phyloP scores from a whole-genome alignment of 345 rosid species.

The Streptanthus diversifolius region DNA sequence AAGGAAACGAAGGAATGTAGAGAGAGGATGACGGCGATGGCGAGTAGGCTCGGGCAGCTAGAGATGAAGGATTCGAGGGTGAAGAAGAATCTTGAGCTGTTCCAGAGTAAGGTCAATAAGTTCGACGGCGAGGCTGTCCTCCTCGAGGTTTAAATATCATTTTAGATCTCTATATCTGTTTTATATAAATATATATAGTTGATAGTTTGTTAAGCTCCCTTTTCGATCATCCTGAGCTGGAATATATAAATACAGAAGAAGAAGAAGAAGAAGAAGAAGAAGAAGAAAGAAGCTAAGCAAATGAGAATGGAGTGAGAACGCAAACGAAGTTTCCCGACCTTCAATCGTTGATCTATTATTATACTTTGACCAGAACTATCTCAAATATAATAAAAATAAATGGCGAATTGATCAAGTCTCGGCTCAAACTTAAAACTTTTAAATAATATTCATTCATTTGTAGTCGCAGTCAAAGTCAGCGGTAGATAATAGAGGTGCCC shows the following conservation, averaged over 20 bases:
- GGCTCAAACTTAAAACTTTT: neutral
- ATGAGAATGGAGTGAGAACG: neutral
- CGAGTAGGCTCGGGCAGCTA: slow-evolving; percentile 23
- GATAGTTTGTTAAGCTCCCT: no score
- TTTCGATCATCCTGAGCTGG: no score
- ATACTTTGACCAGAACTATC: slow-evolving; percentile 7
- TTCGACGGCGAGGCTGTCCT: slow-evolving; percentile 26
- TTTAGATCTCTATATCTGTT: no score
- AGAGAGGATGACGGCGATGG: slow-evolving; percentile 32
- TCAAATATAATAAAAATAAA: neutral
- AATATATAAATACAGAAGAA: neutral
- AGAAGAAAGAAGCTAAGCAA: neutral
- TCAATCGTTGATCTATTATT: neutral
- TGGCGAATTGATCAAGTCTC: slow-evolving; percentile 22
- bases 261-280: no score
- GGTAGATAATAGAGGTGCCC: neutral
- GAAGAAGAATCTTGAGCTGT: slow-evolving; percentile 18
- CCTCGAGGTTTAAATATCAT: neutral
- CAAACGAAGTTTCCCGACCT: neutral
- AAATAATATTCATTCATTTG: neutral
- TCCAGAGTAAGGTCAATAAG: slow-evolving; percentile 17
- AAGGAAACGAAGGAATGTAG: slow-evolving; percentile 25
- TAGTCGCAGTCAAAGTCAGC: slow-evolving; percentile 26
- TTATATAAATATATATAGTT: no score
- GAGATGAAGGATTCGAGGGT: slow-evolving; percentile 29